Evolutionary conservation across 164 flowering plant genomes (phyloP).

Genomic region (Nelumbo lutea): DNA sequence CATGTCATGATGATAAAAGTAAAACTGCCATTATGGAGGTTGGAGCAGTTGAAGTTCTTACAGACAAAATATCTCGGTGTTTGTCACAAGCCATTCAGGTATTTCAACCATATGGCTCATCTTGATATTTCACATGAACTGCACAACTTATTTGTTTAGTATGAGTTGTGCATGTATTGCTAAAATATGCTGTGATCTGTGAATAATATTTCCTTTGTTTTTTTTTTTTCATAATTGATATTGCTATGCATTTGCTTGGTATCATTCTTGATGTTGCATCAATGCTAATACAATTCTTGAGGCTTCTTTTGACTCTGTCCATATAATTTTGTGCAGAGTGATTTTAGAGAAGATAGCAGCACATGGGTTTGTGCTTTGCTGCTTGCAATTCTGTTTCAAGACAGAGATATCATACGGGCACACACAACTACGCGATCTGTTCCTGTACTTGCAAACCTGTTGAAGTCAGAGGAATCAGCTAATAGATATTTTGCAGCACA

Average conservation of each 20-base stretch:
- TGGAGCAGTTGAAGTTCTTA: constrained; percentile 85
- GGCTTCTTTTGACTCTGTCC: constrained; percentile 5
- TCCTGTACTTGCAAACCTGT: constrained; percentile 69
- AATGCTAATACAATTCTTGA: background rate
- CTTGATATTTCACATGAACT: too few species aligned
- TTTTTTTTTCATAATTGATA: background rate
- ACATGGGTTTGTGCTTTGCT: constrained; percentile 83
- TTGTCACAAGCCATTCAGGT: constrained; percentile 62
- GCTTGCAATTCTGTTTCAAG: constrained; percentile 85
- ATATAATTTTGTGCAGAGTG: constrained; percentile 44
- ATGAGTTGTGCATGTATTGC: background rate
- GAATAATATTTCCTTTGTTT: background rate
- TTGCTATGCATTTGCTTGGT: background rate
- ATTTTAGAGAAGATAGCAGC: constrained; percentile 67
- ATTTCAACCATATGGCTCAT: constrained; percentile 1
- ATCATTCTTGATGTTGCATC: constrained; percentile 4
- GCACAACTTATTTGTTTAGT: background rate
- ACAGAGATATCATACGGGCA: constrained; percentile 86
- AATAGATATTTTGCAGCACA: constrained; percentile 98
- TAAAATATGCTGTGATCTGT: background rate
- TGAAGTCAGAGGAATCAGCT: constrained; percentile 82
- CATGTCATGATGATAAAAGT: constrained; percentile 72
- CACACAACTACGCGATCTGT: constrained; percentile 74
- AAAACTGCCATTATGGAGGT: constrained; percentile 77
- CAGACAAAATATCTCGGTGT: constrained; percentile 61